A percentile compares a stretch with the other conserved stretches of the same genome.
phyloP scores from a whole-genome alignment of 805 yeast species.

The Nakazawaea pomicola region DNA sequence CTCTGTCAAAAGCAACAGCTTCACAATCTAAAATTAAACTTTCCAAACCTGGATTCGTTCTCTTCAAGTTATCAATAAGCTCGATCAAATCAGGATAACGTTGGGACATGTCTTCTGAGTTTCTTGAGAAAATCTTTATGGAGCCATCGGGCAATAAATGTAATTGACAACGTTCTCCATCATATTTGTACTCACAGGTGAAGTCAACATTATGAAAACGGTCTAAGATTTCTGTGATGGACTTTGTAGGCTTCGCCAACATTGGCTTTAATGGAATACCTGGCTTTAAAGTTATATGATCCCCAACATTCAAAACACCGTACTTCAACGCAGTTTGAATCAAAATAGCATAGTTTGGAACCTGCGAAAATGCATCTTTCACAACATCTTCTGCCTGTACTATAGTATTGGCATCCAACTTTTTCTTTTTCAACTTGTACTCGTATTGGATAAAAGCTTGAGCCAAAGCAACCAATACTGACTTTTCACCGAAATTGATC shows the following conservation, averaged over 20 bases:
- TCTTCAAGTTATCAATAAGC: constrained; percentile 47
- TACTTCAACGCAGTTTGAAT: constrained; percentile 58
- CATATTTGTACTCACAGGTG: constrained; percentile 96
- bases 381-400: constrained; percentile 71
- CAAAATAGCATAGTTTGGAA: constrained; percentile 84
- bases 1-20: constrained; percentile 95
- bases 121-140: constrained; percentile 81
- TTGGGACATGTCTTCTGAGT: constrained; percentile 95
- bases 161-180: constrained; percentile 96
- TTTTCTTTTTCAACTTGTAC: constrained; percentile 21
- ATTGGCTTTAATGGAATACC: constrained; percentile 96
- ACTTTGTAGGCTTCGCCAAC: constrained; percentile 96
- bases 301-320: constrained; percentile 64
- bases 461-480: constrained; percentile 78
- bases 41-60: constrained; percentile 28
- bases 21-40: constrained; percentile 88
- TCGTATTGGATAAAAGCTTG: constrained; percentile 76
- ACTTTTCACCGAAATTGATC: constrained; percentile 91
- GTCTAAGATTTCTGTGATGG: constrained; percentile 88
- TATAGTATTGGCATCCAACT: constrained; percentile 35
- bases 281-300: constrained; percentile 73
- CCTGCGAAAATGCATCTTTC: constrained; percentile 81
- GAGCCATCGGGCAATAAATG: constrained; percentile 65
- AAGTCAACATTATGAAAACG: constrained; percentile 79
- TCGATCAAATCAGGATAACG: constrained; percentile 87